These are phyloP conservation scores for Hygrophila difformis DNA, from an alignment of 257 asterid genomes.

Conservation along the genomic window DNA sequence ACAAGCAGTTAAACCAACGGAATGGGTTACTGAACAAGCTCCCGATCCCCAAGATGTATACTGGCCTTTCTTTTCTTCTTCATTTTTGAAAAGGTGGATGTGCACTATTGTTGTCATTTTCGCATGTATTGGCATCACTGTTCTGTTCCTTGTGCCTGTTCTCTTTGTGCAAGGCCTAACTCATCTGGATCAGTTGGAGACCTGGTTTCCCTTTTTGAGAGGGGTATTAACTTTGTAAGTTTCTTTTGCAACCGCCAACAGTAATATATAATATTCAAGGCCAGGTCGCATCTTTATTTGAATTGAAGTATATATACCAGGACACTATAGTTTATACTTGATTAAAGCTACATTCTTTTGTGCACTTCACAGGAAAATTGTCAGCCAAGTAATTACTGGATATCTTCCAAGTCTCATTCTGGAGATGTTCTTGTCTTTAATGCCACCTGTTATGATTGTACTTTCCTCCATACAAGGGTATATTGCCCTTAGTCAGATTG, in stretches of 20 bases:
- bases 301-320: slow-evolving; percentile 3
- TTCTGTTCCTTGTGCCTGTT: slow-evolving; percentile 76
- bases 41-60: slow-evolving; percentile 89
- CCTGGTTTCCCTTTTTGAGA: slow-evolving; percentile 70
- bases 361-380: slow-evolving; percentile 44
- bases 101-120: slow-evolving; percentile 49
- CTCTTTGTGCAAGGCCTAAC: slow-evolving; percentile 89
- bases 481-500: slow-evolving; percentile 77
- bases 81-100: slow-evolving; percentile 70
- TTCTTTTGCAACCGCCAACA: slow-evolving; percentile 4
- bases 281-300: slow-evolving; percentile 1
- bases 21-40: slow-evolving; percentile 88
- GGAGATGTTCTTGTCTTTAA: slow-evolving; percentile 45
- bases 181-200: slow-evolving; percentile 79
- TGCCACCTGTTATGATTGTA: slow-evolving; percentile 78
- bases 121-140: slow-evolving; percentile 46
- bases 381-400: slow-evolving; percentile 85
- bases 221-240: slow-evolving; percentile 63
- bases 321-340: no score
- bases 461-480: slow-evolving; percentile 88
- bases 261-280: neutral
- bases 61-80: slow-evolving; percentile 96
- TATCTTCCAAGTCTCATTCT: slow-evolving; percentile 96
- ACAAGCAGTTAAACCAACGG: slow-evolving; percentile 80
- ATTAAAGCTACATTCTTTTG: slow-evolving; percentile 8